Percentiles rank a stretch among this genome's conserved stretches.
Evolutionary conservation across 768 basidiomycete genomes (phyloP).

Genomic region (Suillus discolor): DNA sequence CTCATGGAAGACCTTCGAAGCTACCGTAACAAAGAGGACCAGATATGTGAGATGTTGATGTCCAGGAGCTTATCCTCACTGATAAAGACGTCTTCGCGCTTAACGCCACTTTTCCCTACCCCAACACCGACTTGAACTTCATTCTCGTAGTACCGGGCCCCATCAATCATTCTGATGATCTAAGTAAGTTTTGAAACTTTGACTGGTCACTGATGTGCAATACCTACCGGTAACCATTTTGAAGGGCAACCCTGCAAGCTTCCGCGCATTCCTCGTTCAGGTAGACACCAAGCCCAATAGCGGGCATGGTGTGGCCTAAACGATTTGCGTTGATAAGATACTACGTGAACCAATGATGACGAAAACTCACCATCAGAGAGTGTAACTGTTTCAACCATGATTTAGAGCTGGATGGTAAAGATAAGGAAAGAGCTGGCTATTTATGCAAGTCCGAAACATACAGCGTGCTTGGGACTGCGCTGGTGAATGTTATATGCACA

Average conservation of each 20-base stretch:
- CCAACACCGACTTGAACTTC: slow-evolving; percentile 58
- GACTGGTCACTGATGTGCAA: not conserved
- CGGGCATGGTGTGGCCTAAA: slow-evolving; percentile 19
- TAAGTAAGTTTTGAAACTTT: slow-evolving; percentile 7
- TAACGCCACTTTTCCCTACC: slow-evolving; percentile 49
- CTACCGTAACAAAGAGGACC: not conserved
- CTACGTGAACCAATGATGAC: too few relatives aligned
- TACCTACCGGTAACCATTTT: slow-evolving; percentile 14
- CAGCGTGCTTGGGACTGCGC: not conserved
- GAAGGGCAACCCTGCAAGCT: slow-evolving; percentile 14
- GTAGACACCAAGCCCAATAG: slow-evolving; percentile 17
- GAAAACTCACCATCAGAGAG: slow-evolving; percentile 8
- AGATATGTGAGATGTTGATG: not conserved
- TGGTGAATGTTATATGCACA: not conserved
- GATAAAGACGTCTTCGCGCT: slow-evolving; percentile 59
- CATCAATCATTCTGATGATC: slow-evolving; percentile 44
- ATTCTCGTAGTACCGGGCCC: slow-evolving; percentile 63
- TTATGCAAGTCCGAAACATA: not conserved
- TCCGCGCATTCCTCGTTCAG: slow-evolving; percentile 13
- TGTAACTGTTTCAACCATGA: slow-evolving; percentile 7
- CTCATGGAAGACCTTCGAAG: slow-evolving; percentile 11
- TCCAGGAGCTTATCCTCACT: slow-evolving; percentile 37
- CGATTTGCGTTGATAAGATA: not conserved
- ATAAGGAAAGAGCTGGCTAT: not conserved
- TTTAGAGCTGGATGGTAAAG: not conserved